Evolutionary conservation across 1,284 basidiomycete species (phyloP).

Genomic region (Ceratobasidium papillatum): DNA sequence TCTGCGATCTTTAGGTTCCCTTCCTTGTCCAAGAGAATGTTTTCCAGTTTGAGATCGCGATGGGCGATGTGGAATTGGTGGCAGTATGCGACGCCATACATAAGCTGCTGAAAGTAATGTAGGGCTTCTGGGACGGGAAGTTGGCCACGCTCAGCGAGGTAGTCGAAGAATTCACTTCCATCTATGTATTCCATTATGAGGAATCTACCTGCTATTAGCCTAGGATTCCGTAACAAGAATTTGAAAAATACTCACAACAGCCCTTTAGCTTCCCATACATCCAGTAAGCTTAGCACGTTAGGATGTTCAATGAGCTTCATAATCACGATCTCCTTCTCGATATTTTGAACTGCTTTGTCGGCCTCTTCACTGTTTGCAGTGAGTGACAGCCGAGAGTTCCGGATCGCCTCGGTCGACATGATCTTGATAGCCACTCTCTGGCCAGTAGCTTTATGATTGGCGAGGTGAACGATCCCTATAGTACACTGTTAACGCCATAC

Average conservation of each 20-base stretch:
- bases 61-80: constrained; percentile 98
- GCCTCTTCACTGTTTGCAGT: constrained; percentile 73
- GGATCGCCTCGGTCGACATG: constrained; percentile 80
- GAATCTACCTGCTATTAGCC: constrained; percentile 51
- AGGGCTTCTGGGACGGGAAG: constrained; percentile 83
- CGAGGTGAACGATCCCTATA: constrained; percentile 89
- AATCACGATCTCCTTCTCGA: constrained; percentile 97
- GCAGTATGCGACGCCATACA: constrained; percentile 93
- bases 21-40: constrained; percentile 84
- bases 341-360: constrained; percentile 73
- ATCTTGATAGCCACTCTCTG: constrained; percentile 97
- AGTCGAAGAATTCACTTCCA: constrained; percentile 96
- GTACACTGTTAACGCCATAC: constrained; percentile 5
- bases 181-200: constrained; percentile 98
- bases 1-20: constrained; percentile 97
- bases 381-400: constrained; percentile 76
- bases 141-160: constrained; percentile 87
- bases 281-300: constrained; percentile 90
- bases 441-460: constrained; percentile 85
- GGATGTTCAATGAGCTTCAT: constrained; percentile 99
- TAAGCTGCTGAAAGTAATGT: constrained; percentile 97
- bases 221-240: not conserved
- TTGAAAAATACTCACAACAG: constrained; percentile 68
- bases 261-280: constrained; percentile 95
- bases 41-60: constrained; percentile 97